Evolutionary conservation across 2,329 filamentous ascomycete genomes (phyloP).

Genomic region (Aspergillus arachidicola): DNA sequence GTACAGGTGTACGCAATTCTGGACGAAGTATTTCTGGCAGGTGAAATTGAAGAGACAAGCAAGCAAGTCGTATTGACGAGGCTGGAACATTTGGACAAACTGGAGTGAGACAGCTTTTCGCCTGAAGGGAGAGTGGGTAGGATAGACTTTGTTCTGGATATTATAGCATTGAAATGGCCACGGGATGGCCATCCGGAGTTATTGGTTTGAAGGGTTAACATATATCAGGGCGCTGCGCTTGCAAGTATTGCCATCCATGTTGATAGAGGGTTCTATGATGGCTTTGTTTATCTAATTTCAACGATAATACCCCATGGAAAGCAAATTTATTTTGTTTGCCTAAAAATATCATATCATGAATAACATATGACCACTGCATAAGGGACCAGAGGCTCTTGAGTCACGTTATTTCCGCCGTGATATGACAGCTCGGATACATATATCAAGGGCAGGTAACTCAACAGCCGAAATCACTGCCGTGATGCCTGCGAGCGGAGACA

Average conservation of each 20-base stretch:
- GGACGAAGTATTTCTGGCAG: conserved; percentile 95
- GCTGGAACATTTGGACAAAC: conserved; percentile 91
- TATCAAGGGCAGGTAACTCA: too few relatives aligned
- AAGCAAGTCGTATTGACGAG: conserved; percentile 96
- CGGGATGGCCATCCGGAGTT: conserved; percentile 25
- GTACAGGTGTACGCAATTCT: conserved; percentile 89
- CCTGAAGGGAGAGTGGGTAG: background rate
- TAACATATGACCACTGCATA: background rate
- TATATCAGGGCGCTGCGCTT: conserved; percentile 5
- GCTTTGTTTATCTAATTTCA: background rate
- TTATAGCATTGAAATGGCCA: conserved; percentile 24
- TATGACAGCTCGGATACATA: too few relatives aligned
- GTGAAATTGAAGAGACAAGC: conserved; percentile 97
- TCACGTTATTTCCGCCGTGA: background rate
- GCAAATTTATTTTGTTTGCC: background rate
- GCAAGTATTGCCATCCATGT: background rate
- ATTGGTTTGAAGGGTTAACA: conserved; percentile 12
- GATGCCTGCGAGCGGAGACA: conserved; percentile 20
- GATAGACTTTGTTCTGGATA: background rate
- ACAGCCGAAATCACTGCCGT: conserved; percentile 37
- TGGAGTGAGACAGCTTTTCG: conserved; percentile 66
- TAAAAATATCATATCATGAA: background rate
- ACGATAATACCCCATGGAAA: background rate
- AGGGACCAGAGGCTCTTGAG: background rate
- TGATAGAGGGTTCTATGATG: background rate